Percentiles rank a stretch among this genome's conserved stretches.
phyloP scores from a whole-genome alignment of 805 yeast species.

The Komagataella pastoris region DNA sequence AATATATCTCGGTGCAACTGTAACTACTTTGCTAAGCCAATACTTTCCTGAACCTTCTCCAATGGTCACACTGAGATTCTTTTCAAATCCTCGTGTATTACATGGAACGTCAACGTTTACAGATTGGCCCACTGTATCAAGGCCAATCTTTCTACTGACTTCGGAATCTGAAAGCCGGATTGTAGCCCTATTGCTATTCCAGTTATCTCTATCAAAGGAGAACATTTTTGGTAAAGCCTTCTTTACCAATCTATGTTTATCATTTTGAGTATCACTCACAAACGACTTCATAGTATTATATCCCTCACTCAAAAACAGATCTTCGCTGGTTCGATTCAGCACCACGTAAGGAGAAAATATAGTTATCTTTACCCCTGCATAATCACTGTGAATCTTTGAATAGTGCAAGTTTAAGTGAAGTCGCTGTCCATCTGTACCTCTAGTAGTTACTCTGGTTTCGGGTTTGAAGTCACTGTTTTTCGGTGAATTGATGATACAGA shows the following conservation, averaged over 20 bases:
- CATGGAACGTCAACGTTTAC: slow-evolving; percentile 37
- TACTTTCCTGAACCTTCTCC: slow-evolving; percentile 82
- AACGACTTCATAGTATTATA: slow-evolving; percentile 37
- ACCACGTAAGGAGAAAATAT: slow-evolving; percentile 81
- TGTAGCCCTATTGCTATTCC: slow-evolving; percentile 49
- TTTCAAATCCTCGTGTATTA: slow-evolving; percentile 40
- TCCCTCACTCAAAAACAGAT: slow-evolving; percentile 44
- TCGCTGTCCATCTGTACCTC: slow-evolving; percentile 52
- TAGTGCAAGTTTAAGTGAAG: slow-evolving; percentile 57
- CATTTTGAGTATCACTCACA: slow-evolving; percentile 10
- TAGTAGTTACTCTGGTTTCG: slow-evolving; percentile 39
- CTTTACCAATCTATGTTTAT: slow-evolving; percentile 15
- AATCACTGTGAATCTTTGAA: slow-evolving; percentile 30
- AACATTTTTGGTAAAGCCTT: slow-evolving; percentile 59
- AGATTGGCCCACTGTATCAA: slow-evolving; percentile 83
- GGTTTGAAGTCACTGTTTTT: slow-evolving; percentile 36
- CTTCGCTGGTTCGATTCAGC: slow-evolving; percentile 66
- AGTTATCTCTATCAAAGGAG: slow-evolving; percentile 50
- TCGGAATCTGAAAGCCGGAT: slow-evolving; percentile 55
- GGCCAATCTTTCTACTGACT: slow-evolving; percentile 63
- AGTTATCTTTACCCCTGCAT: slow-evolving; percentile 49
- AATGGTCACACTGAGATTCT: slow-evolving; percentile 62
- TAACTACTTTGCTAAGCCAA: slow-evolving; percentile 61
- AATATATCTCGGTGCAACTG: slow-evolving; percentile 73
- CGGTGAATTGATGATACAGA: slow-evolving; percentile 60